A percentile compares a stretch with the other conserved stretches of the same genome.
phyloP scores from a whole-genome alignment of 164 flowering plant genomes.

The Chimonanthus salicifolius region DNA sequence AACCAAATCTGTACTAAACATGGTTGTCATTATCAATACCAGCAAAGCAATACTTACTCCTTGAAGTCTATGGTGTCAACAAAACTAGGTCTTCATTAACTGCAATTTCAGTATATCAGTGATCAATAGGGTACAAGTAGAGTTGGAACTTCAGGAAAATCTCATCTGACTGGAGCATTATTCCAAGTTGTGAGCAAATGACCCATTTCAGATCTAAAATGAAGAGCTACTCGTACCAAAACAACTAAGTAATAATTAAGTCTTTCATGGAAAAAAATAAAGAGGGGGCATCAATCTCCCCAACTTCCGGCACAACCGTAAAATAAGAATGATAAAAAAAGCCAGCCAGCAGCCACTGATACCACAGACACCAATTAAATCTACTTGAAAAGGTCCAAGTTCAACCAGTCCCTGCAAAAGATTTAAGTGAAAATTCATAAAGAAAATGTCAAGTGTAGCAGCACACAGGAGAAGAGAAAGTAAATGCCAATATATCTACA shows the following conservation, averaged over 20 bases:
- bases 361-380: neutral
- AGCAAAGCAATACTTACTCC: too few relatives aligned
- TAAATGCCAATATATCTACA: neutral
- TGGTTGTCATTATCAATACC: too few relatives aligned
- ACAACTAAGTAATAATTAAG: neutral
- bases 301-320: neutral
- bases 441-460: neutral
- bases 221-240: neutral
- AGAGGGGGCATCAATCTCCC: neutral
- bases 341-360: neutral
- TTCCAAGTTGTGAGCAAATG: too few relatives aligned
- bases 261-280: neutral
- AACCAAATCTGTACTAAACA: too few relatives aligned
- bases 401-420: slow-evolving; percentile 81
- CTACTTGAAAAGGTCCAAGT: slow-evolving; percentile 66
- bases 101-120: too few relatives aligned
- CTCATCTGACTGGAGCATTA: too few relatives aligned
- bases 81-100: too few relatives aligned
- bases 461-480: neutral
- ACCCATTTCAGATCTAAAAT: neutral
- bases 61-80: too few relatives aligned
- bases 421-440: neutral
- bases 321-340: neutral
- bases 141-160: too few relatives aligned
- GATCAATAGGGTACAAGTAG: too few relatives aligned